Evolutionary conservation across 73 alveolate species (phyloP).

Genomic region (Symbiodinium natans): DNA sequence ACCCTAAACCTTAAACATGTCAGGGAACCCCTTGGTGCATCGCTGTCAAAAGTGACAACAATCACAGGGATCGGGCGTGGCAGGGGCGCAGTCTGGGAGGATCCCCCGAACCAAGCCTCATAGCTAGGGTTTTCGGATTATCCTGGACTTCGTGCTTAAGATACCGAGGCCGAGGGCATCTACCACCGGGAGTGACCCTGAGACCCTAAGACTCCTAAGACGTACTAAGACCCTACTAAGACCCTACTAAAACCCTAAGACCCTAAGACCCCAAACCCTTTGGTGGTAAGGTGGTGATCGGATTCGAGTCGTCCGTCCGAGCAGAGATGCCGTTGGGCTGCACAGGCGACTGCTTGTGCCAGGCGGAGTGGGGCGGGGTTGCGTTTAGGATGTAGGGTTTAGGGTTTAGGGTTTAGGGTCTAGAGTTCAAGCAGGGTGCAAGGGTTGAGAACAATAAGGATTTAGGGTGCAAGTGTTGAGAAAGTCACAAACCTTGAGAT

Average conservation of each 20-base stretch:
- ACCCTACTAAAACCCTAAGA: background rate
- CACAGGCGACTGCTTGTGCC: slow-evolving; percentile 46
- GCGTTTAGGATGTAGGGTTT: background rate
- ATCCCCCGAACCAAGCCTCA: no score
- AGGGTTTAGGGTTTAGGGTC: no score
- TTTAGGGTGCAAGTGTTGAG: background rate
- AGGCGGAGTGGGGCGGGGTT: background rate
- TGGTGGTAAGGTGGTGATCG: slow-evolving; percentile 42
- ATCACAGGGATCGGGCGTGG: no score
- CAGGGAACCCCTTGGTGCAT: no score
- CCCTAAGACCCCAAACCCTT: background rate
- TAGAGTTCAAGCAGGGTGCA: background rate
- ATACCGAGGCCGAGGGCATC: no score
- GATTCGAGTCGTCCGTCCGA: slow-evolving; percentile 33
- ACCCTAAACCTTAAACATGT: no score
- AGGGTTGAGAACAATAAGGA: background rate
- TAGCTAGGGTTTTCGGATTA: no score
- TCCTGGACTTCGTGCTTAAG: no score
- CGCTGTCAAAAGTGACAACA: no score
- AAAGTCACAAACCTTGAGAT: no score
- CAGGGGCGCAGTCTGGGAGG: no score
- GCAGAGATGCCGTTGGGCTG: slow-evolving; percentile 75
- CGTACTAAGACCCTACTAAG: background rate
- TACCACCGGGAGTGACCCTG: no score
- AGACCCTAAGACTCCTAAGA: background rate